These are phyloP conservation scores for Syzygium syzygioides DNA, from an alignment of 441 rosid species.

Conservation along the genomic window DNA sequence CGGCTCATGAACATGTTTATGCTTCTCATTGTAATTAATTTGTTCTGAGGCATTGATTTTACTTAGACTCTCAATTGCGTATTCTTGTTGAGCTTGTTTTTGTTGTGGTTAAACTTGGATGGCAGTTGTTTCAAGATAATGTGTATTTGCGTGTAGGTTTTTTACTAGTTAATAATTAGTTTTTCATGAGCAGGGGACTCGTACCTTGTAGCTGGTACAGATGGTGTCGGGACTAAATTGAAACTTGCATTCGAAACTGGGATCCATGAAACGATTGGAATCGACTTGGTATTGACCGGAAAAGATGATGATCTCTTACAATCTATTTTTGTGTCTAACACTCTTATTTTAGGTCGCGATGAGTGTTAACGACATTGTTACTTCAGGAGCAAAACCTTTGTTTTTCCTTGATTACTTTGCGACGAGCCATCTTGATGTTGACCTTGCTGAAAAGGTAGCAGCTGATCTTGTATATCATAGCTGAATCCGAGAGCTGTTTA, in stretches of 20 bases:
- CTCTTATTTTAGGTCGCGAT: conserved; percentile 63
- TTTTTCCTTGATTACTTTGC: conserved; percentile 96
- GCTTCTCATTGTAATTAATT: neutral
- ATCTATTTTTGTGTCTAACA: neutral
- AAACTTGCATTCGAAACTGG: conserved; percentile 92
- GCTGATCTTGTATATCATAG: neutral
- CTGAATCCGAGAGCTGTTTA: neutral
- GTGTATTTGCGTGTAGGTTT: neutral
- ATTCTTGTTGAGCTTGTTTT: neutral
- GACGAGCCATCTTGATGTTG: conserved; percentile 83
- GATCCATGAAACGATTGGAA: conserved; percentile 85
- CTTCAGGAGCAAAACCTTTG: conserved; percentile 93
- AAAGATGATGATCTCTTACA: neutral
- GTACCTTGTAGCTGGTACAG: conserved; percentile 89
- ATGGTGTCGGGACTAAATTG: conserved; percentile 96
- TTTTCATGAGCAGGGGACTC: conserved; percentile 52
- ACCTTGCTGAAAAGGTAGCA: conserved; percentile 88
- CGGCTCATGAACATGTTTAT: neutral
- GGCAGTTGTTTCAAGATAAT: neutral
- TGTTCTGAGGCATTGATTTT: neutral
- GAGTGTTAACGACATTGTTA: conserved; percentile 94
- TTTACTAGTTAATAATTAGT: neutral
- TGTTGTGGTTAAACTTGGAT: neutral
- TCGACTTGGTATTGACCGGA: conserved; percentile 62
- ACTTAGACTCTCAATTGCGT: neutral